Evolutionary conservation across 2,329 filamentous ascomycete genomes (phyloP).

Genomic region (Verruconis gallopava): DNA sequence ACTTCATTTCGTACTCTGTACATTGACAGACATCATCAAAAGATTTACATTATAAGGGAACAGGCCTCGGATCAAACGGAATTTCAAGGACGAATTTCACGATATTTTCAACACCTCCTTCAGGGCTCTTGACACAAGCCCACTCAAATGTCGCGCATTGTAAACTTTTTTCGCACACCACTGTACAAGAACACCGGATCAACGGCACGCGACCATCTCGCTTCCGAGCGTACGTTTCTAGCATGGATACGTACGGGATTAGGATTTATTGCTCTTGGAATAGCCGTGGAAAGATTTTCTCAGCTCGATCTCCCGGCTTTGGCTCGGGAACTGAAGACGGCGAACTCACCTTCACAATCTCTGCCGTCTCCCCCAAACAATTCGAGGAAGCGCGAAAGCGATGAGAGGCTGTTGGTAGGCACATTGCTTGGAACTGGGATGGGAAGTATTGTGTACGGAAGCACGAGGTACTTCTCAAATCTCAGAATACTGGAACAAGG

Average conservation of each 20-base stretch:
- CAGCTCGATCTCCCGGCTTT: conserved; percentile 29
- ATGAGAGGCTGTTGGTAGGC: conserved; percentile 19
- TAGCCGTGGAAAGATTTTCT: conserved; percentile 30
- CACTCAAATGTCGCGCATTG: not conserved
- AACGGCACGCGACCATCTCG: conserved; percentile 40
- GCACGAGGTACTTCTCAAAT: conserved; percentile 33
- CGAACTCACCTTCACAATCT: not conserved
- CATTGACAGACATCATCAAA: no score
- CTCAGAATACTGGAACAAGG: conserved; percentile 31
- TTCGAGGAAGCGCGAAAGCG: conserved; percentile 3
- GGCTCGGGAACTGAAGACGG: conserved; percentile 12
- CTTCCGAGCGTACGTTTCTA: conserved; percentile 41
- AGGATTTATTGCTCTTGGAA: conserved; percentile 39
- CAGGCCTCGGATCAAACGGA: no score
- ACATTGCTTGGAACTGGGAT: conserved; percentile 33
- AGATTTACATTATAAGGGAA: no score
- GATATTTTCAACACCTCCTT: no score
- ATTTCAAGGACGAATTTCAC: no score
- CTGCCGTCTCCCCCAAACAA: not conserved
- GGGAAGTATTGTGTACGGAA: conserved; percentile 35
- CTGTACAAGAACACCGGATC: conserved; percentile 31
- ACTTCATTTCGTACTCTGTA: no score
- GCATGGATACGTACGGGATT: conserved; percentile 40
- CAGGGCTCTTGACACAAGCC: no score
- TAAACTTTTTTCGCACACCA: not conserved